A percentile compares a stretch with the other conserved stretches of the same genome.
These are phyloP conservation scores for Backusella tarrabulga DNA, from an alignment of 192 early-diverging fungal genomes.

Conservation along the genomic window DNA sequence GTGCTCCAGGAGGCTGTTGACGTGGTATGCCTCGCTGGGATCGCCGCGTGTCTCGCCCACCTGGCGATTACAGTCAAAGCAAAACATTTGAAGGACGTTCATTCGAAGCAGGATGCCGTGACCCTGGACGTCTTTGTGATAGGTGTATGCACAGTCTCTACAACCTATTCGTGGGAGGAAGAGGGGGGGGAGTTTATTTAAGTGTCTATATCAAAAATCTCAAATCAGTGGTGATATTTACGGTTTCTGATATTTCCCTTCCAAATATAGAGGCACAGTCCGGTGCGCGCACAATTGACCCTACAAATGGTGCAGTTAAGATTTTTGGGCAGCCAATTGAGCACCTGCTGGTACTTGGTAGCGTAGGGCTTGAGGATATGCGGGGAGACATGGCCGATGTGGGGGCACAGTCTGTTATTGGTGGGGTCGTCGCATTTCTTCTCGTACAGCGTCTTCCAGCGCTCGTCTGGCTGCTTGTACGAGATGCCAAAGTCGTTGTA, in stretches of 20 bases:
- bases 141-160: conserved; percentile 32
- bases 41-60: conserved; percentile 35
- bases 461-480: conserved; percentile 27
- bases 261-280: conserved; percentile 34
- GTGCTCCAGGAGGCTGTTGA: conserved; percentile 19
- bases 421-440: conserved; percentile 22
- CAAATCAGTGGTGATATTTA: not conserved
- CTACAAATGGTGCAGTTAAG: conserved; percentile 29
- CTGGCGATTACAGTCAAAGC: conserved; percentile 29
- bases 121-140: conserved; percentile 22
- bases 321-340: conserved; percentile 27
- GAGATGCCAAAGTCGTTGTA: conserved; percentile 26
- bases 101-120: conserved; percentile 33
- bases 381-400: conserved; percentile 19
- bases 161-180: conserved; percentile 6
- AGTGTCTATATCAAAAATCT: too few species aligned
- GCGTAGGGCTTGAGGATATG: conserved; percentile 21
- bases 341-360: conserved; percentile 16
- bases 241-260: conserved; percentile 28
- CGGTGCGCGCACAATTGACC: conserved; percentile 8
- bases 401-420: conserved; percentile 30
- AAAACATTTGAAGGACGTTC: conserved; percentile 32
- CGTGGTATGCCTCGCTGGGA: conserved; percentile 26
- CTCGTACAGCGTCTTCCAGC: conserved; percentile 26
- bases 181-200: too few species aligned